A percentile compares a stretch with the other conserved stretches of the same genome.
Conservation (phyloP, 495 filamentous ascomycete species). For the Evernia prunastri region DNA sequence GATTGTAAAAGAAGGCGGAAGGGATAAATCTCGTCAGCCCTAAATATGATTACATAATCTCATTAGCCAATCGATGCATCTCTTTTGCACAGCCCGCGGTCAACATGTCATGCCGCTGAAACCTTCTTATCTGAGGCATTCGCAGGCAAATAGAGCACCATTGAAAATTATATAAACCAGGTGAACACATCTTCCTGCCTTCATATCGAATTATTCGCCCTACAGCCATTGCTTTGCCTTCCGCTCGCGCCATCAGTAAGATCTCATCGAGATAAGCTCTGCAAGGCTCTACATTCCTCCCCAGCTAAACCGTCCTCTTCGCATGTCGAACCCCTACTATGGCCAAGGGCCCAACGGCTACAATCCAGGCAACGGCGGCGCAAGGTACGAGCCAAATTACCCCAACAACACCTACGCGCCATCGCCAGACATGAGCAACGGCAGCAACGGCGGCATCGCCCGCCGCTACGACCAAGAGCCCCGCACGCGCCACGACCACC, state of each 20-base stretch:
- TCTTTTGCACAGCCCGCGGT: not conserved
- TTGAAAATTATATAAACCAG: too few relatives aligned
- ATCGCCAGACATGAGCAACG: constrained; percentile 1
- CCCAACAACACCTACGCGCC: not conserved
- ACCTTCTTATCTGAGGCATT: not conserved
- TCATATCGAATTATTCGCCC: not conserved
- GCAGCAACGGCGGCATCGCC: not conserved
- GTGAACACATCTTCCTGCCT: not conserved
- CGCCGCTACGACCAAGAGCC: constrained; percentile 1
- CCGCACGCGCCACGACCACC: not conserved
- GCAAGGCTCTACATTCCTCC: not conserved
- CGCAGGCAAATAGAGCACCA: too few relatives aligned
- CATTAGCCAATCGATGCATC: not conserved
- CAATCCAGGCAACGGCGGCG: not conserved
- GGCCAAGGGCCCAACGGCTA: not conserved
- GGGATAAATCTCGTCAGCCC: not conserved
- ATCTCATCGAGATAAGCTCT: not conserved
- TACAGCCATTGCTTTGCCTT: not conserved
- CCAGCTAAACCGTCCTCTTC: not conserved
- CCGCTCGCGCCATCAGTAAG: not conserved
- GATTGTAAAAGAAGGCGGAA: too few relatives aligned
- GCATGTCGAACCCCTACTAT: constrained; percentile 6
- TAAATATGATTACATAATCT: not conserved
- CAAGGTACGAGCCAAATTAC: not conserved
- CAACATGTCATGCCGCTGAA: not conserved